Evolutionary conservation across 2,329 filamentous ascomycete genomes (phyloP).

Genomic region (Elsinoe fawcettii): DNA sequence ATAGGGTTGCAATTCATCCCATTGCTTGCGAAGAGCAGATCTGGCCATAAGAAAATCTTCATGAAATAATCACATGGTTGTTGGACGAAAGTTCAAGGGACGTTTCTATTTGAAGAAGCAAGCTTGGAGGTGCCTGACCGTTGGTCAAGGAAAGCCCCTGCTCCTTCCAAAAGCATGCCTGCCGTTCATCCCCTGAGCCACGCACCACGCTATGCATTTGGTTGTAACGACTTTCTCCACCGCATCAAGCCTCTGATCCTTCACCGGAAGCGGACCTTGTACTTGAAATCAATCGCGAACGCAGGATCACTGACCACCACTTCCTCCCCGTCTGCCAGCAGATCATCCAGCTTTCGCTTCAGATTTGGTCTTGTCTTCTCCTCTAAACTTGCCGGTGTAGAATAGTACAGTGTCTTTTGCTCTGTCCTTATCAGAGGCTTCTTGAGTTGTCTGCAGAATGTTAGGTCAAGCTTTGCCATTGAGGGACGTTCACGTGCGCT

Average conservation of each 20-base stretch:
- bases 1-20: conserved; percentile 13
- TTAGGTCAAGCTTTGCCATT: conserved; percentile 18
- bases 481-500: conserved; percentile 38
- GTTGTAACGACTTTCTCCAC: background rate
- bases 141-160: conserved; percentile 8
- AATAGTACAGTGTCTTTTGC: conserved; percentile 83
- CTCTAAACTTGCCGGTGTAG: conserved; percentile 71
- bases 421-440: conserved; percentile 78
- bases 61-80: conserved; percentile 3
- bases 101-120: background rate
- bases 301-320: conserved; percentile 90
- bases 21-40: conserved; percentile 7
- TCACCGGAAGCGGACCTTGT: conserved; percentile 43
- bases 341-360: conserved; percentile 63
- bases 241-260: background rate
- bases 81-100: background rate
- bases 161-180: background rate
- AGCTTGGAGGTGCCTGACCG: conserved; percentile 3
- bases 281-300: conserved; percentile 65
- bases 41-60: conserved; percentile 10
- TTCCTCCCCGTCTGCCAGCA: conserved; percentile 77
- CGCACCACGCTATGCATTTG: conserved; percentile 12
- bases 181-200: background rate
- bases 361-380: conserved; percentile 79
- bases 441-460: conserved; percentile 61